These are phyloP conservation scores for Penicillium crustosum DNA, from an alignment of 2,329 filamentous ascomycete genomes.

Conservation along the genomic window DNA sequence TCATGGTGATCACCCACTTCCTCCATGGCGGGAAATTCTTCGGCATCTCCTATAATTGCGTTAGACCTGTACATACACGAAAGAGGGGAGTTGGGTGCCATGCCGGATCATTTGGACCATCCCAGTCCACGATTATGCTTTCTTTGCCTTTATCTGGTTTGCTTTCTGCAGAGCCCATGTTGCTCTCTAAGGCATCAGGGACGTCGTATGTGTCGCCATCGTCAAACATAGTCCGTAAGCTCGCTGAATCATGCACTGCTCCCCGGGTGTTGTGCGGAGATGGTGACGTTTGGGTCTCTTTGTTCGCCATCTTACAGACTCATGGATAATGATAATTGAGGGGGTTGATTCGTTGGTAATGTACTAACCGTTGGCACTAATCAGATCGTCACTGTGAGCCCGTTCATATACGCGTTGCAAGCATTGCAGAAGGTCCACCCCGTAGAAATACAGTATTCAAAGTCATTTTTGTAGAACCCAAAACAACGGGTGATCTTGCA, in stretches of 20 bases:
- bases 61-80: background rate
- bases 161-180: background rate
- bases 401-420: background rate
- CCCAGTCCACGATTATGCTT: background rate
- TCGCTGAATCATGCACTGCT: background rate
- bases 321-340: too few species aligned
- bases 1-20: background rate
- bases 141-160: background rate
- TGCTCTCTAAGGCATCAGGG: background rate
- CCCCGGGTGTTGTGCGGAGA: background rate
- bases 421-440: background rate
- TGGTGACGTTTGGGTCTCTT: background rate
- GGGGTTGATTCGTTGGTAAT: background rate
- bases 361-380: background rate
- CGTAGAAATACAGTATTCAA: background rate
- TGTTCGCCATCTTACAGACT: background rate
- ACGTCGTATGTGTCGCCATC: background rate
- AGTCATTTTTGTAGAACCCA: background rate
- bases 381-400: too few species aligned
- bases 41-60: conserved; percentile 6
- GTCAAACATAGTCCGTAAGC: background rate
- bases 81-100: background rate
- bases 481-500: background rate
- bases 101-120: conserved; percentile 6
- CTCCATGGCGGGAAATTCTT: background rate